Evolutionary conservation across 2,329 filamentous ascomycete species (phyloP).

Genomic region (Acrocalymma vagum): DNA sequence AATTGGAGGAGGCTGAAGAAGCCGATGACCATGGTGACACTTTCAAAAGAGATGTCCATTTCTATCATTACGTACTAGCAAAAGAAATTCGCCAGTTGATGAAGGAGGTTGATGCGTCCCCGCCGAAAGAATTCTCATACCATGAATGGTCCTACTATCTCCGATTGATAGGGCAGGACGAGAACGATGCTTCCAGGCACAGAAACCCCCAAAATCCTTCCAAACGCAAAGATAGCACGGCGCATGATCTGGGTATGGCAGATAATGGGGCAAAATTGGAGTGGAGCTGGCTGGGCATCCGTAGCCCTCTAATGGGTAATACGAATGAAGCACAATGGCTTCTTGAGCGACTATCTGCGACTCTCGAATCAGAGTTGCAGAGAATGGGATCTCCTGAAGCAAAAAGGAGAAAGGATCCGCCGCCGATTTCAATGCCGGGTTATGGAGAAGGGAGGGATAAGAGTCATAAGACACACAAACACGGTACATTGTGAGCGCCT

Average conservation of each 20-base stretch:
- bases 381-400: constrained; percentile 32
- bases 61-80: constrained; percentile 59
- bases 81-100: constrained; percentile 55
- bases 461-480: too few species aligned
- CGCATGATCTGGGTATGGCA: constrained; percentile 41
- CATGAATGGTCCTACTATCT: constrained; percentile 51
- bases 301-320: constrained; percentile 74
- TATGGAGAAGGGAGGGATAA: too few species aligned
- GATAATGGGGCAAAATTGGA: constrained; percentile 59
- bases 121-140: constrained; percentile 50
- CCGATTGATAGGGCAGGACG: constrained; percentile 48
- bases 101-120: constrained; percentile 49
- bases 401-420: constrained; percentile 26
- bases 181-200: constrained; percentile 49
- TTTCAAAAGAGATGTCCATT: constrained; percentile 58
- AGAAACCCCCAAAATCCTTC: constrained; percentile 34
- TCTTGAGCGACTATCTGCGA: constrained; percentile 68
- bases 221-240: constrained; percentile 24
- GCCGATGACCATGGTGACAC: constrained; percentile 53
- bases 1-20: constrained; percentile 51
- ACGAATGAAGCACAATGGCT: constrained; percentile 78
- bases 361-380: constrained; percentile 56
- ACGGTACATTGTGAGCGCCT: too few species aligned
- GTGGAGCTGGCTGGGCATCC: constrained; percentile 78
- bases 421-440: constrained; percentile 46